Evolutionary conservation across 768 basidiomycete species (phyloP), one percentile per base, ranked within the genome.

Genomic region (Fomitopsis serialis): DNA sequence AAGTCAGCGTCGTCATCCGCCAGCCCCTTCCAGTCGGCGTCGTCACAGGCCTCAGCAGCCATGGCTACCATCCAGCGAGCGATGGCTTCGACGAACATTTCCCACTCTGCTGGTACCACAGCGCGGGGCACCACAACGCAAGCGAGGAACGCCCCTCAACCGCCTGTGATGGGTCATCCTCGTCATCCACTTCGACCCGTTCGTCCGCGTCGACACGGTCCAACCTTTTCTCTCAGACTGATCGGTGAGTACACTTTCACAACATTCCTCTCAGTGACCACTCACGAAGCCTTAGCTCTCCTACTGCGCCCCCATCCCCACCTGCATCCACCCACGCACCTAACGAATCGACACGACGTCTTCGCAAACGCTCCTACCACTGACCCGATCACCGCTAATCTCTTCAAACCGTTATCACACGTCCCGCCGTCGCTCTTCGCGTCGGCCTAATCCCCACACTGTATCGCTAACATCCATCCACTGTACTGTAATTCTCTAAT

Each of bases 381-480:
- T 32, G 11, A 5, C 22, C 29, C 45, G 17, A 45, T 52, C 43
- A 23, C 29, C 15, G 29, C 35, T 66, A 65, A 9, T 46, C 27
- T n/a, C 21, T 25, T 17, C 37, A 40, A 40, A 40, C 15, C 15
- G 15, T 50, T 67, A 57, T 80, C 85, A 57, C 88, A 82, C 63
- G 73, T 79, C 54, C 88, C 87, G 15, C 86, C 76, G 52, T 74
- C 86, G 34, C 72, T 91, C 24, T 89, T 89, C 63, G 79, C 79
- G 43, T 68, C 71, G 58, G 85, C 85, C 54, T 91, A 70, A 89
- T 64, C 17, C 51, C 42, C 11, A 37, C 45, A 32, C 62, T 60
- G 57, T 65, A 58, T 58, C 52, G 22, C 25, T 58, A 47, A 46
- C 53, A 32, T 19, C 22, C 6, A 35, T 45, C 27, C 24, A 13